Base-by-base conservation (phyloP, 1,139 yeast genomes). In the Tardiomyces digboiensis region DNA sequence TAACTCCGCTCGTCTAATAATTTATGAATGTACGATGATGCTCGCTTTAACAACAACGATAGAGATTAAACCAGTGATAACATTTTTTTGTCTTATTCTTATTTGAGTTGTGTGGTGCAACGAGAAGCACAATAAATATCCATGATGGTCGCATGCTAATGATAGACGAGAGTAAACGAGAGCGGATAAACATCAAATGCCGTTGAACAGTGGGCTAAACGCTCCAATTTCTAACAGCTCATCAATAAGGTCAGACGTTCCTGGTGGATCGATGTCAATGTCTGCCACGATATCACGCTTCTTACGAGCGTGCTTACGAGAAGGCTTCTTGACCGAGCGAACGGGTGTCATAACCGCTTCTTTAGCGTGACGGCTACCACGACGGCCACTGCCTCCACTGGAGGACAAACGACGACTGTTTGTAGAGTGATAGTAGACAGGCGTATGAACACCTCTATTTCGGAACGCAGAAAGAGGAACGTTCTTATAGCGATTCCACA, bases 401-500 rank as follows among this genome's bases (percentile, higher is more conserved):
- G 40, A 19, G 16, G 52, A 47, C 40, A 49, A 40, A 8, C 55
- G 47, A 8, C 55, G 44, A 10, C 39, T 16, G 5, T 51, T 42
- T 47, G 46, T 36, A 19, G 41, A 40, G 21, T 47, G 48, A 40
- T 51, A 49, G 22, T 41, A 22, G n/a, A 41, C 40, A 12, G 49
- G 46, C 20, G 18, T 42, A 39, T 12, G 46, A 7, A 74, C 61
- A 5, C 88, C 85, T 57, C 86, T 82, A 63, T 87, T 88, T 55
- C 97, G 71, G 60, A 88, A 88, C 1, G 97, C 96, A 5, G 94
- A 86, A 38, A 88, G 65, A 2, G 97, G 96, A 8, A 86, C 85
- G 49, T 76, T 74, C 53, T 76, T 75, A 51, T 46, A 58, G 36
- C 54, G 50, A 45, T 52, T 61, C 62, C 56, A 59, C 19, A 14